Evolutionary conservation across 2,329 filamentous ascomycete species (phyloP), one percentile per base, ranked within the genome.

Genomic region (Botrytis byssoidea): DNA sequence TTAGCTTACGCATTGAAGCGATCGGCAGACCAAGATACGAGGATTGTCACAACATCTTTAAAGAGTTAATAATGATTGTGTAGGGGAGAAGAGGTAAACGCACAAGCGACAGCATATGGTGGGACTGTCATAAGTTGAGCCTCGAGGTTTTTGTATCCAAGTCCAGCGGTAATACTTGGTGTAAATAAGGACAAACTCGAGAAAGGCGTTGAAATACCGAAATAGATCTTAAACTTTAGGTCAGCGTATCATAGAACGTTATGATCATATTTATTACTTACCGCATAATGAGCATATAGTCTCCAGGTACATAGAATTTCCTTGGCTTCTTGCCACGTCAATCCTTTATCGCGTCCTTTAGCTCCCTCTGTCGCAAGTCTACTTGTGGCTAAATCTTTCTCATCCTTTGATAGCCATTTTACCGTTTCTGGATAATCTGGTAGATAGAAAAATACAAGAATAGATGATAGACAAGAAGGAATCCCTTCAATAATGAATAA

Each of bases 111-210:
- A 1, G 87, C 89, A 79, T 89, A 92, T 0, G 90, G 89, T 1
- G 90, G 89, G 0, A 92, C 89, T 0, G 89, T 91, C 85, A 92
- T 89, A 32, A 92, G 81, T 81, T 92, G 90, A 7, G 89, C 89
- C 65, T 83, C 80, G n/a, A 90, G 83, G 70, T 87, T 85, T n/a
- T 86, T 80, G 76, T 85, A 88, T 3, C 85, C 85, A 1, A 88
- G 79, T 0, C 88, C 88, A 7, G 85, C 85, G 71, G 91, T 88
- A 72, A 93, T 92, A 3, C 88, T 89, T 0, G 91, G 91, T 0
- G 91, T 86, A 81, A 85, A 92, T 83, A 82, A 83, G 20, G 87
- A 89, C 70, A 91, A 82, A 66, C 86, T 88, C 2, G 87, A 87
- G 77, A 91, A 89, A 0, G 88, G 87, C 4, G 85, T 84, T 3